Conservation (phyloP, 2,329 filamentous ascomycete genomes). For the Penicillium sp. region DNA sequence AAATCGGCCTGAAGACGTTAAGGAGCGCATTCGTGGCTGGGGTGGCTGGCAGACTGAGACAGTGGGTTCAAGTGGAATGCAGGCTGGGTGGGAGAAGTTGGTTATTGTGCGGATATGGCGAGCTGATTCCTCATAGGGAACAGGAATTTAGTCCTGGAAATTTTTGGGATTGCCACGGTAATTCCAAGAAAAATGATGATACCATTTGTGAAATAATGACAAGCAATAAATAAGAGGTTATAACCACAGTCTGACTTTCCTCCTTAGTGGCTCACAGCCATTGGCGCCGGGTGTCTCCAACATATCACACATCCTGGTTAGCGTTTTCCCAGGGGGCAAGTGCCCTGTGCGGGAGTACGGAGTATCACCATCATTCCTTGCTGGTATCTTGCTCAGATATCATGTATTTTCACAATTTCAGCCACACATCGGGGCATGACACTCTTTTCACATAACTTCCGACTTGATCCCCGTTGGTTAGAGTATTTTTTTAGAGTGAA, state of each 20-base stretch:
- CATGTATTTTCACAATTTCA: too few species aligned
- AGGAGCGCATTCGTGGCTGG: constrained; percentile 60
- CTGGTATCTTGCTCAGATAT: too few species aligned
- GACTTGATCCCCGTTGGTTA: too few species aligned
- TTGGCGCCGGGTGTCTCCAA: not conserved
- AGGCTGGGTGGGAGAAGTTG: constrained; percentile 92
- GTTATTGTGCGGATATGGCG: constrained; percentile 85
- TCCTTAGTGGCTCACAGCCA: not conserved
- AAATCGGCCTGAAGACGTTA: constrained; percentile 78
- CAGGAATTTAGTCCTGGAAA: not conserved
- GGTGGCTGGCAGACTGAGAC: constrained; percentile 70
- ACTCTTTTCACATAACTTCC: too few species aligned
- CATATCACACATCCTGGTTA: not conserved
- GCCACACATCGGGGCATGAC: too few species aligned
- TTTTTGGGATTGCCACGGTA: not conserved
- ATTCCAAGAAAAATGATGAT: not conserved
- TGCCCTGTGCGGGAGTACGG: not conserved
- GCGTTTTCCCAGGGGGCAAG: not conserved
- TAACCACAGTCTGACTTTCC: too few species aligned
- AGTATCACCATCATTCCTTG: too few species aligned
- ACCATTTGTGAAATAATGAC: not conserved
- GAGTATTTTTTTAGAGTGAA: too few species aligned
- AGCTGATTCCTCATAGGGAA: constrained; percentile 11
- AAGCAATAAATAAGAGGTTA: not conserved
- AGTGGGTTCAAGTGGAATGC: constrained; percentile 78